A percentile compares a stretch with the other conserved stretches of the same genome.
Conservation (phyloP, 805 yeast species). For the Ogataea nitratoaversa region DNA sequence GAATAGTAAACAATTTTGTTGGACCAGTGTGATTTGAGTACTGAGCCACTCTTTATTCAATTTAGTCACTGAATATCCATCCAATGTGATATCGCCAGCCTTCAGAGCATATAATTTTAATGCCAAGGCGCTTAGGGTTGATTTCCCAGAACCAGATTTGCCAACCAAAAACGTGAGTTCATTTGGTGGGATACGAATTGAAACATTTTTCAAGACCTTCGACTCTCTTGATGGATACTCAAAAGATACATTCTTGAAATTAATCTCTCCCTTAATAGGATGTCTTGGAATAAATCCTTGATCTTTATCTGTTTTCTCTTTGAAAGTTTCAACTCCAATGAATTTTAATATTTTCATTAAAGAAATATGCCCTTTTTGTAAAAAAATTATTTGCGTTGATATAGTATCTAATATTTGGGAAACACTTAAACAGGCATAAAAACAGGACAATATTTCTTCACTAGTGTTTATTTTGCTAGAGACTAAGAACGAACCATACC, state of each 20-base stretch:
- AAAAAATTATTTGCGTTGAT: slow-evolving; percentile 50
- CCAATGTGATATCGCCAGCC: slow-evolving; percentile 57
- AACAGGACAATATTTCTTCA: slow-evolving; percentile 74
- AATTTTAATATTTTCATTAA: slow-evolving; percentile 44
- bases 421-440: slow-evolving; percentile 74
- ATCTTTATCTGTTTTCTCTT: neutral
- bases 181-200: slow-evolving; percentile 42
- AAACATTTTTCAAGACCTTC: slow-evolving; percentile 44
- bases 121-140: slow-evolving; percentile 66
- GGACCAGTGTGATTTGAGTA: slow-evolving; percentile 65
- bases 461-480: slow-evolving; percentile 43
- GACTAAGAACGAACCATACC: slow-evolving; percentile 80
- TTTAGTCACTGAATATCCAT: slow-evolving; percentile 41
- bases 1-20: slow-evolving; percentile 66
- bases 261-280: slow-evolving; percentile 43
- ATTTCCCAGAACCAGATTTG: slow-evolving; percentile 89
- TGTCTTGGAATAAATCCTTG: slow-evolving; percentile 20
- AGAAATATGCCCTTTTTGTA: slow-evolving; percentile 75
- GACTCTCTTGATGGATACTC: slow-evolving; percentile 55
- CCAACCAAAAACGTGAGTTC: slow-evolving; percentile 69
- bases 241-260: slow-evolving; percentile 55
- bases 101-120: slow-evolving; percentile 53
- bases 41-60: slow-evolving; percentile 51
- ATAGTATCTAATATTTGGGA: slow-evolving; percentile 56
- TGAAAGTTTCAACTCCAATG: slow-evolving; percentile 19